A percentile compares a stretch with the other conserved stretches of the same genome.
Conservation (phyloP, 345 rosid species). For the Brassica carinata region DNA sequence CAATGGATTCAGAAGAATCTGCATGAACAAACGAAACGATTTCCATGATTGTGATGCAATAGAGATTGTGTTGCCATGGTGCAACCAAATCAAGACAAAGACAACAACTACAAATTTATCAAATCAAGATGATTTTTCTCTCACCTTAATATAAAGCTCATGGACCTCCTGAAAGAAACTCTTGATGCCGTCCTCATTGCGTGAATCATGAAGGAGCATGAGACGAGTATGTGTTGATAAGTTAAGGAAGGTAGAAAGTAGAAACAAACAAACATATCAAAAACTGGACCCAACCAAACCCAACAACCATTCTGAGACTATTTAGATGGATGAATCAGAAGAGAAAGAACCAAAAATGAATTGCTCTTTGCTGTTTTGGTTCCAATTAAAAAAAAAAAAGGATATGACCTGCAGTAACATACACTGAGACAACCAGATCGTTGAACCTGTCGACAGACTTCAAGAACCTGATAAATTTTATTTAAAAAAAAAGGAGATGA, state of each 20-base stretch:
- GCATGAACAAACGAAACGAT: slow-evolving; percentile 19
- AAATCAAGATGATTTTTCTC: background rate
- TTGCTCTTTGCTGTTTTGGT: too few relatives aligned
- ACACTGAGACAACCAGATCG: slow-evolving; percentile 90
- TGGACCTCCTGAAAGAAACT: slow-evolving; percentile 62
- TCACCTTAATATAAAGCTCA: slow-evolving; percentile 42
- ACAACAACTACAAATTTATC: background rate
- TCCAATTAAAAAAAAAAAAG: slow-evolving; percentile 39
- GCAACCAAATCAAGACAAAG: background rate
- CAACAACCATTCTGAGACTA: background rate
- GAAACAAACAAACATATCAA: background rate
- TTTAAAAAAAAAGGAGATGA: background rate
- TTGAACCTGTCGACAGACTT: slow-evolving; percentile 91
- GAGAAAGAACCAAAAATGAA: background rate
- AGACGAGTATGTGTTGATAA: slow-evolving; percentile 69
- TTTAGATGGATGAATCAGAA: slow-evolving; percentile 7
- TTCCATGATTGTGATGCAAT: background rate
- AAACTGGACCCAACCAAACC: background rate
- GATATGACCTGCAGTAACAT: slow-evolving; percentile 98
- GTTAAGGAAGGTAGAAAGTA: slow-evolving; percentile 48
- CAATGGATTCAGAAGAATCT: slow-evolving; percentile 90
- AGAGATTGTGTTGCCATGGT: background rate
- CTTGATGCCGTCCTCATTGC: slow-evolving; percentile 96
- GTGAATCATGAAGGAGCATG: slow-evolving; percentile 96
- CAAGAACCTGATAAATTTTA: slow-evolving; percentile 66